Evolutionary conservation across 2,329 filamentous ascomycete species (phyloP).

Genomic region (Ophiostoma sp.): DNA sequence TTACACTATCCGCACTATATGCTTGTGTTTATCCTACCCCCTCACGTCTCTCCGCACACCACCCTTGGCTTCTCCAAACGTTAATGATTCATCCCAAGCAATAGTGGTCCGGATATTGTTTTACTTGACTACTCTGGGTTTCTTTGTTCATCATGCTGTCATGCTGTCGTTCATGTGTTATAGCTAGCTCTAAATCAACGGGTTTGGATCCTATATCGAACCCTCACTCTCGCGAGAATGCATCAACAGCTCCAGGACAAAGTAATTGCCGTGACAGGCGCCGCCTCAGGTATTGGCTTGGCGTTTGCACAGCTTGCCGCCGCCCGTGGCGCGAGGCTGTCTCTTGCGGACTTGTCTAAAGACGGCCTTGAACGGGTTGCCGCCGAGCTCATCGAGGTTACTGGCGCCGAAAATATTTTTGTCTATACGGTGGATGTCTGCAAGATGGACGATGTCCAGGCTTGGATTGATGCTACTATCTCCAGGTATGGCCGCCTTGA

Average conservation of each 20-base stretch:
- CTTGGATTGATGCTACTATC: slow-evolving; percentile 34
- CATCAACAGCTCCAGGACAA: slow-evolving; percentile 34
- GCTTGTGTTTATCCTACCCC: background rate
- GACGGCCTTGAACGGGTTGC: background rate
- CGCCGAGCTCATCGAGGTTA: background rate
- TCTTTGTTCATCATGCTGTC: background rate
- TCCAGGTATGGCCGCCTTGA: slow-evolving; percentile 47
- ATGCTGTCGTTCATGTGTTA: too few species aligned
- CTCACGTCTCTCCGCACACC: background rate
- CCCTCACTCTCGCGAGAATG: background rate
- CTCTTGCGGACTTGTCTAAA: slow-evolving; percentile 23
- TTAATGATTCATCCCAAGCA: background rate
- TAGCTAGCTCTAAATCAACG: too few species aligned
- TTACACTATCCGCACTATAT: background rate
- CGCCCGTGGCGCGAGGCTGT: slow-evolving; percentile 38
- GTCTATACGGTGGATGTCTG: background rate
- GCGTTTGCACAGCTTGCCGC: slow-evolving; percentile 40
- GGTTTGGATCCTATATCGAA: too few species aligned
- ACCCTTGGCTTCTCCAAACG: background rate
- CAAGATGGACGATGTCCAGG: background rate
- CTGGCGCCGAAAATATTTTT: background rate
- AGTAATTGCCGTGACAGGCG: slow-evolving; percentile 44
- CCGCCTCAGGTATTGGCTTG: slow-evolving; percentile 43
- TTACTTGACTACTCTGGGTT: background rate
- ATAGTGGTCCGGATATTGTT: background rate